Evolutionary conservation across 2,329 filamentous ascomycete species (phyloP).

Genomic region (Aspergillus hortae): DNA sequence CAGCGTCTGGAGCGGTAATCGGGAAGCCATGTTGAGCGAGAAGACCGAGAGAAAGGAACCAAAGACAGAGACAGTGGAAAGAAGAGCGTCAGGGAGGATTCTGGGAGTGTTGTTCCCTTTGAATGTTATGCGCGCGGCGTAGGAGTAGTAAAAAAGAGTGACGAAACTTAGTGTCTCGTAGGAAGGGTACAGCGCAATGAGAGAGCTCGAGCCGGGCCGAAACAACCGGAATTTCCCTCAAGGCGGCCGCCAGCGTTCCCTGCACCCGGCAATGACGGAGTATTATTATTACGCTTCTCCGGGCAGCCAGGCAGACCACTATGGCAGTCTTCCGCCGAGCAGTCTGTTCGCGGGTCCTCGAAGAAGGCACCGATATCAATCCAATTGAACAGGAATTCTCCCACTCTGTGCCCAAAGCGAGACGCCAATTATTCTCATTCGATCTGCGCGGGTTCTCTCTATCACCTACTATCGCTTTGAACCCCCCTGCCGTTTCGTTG

Average conservation of each 20-base stretch:
- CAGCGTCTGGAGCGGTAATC: constrained; percentile 34
- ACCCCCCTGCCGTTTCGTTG: background rate
- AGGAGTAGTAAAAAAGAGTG: constrained; percentile 6
- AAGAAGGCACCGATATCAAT: no score
- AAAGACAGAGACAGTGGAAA: background rate
- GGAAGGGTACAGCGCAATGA: background rate
- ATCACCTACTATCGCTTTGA: background rate
- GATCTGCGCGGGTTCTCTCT: background rate
- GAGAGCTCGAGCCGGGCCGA: constrained; percentile 22
- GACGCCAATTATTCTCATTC: no score
- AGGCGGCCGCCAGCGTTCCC: constrained; percentile 12
- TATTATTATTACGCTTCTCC: constrained; percentile 33
- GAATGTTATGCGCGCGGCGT: no score
- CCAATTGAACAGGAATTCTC: no score
- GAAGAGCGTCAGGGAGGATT: no score
- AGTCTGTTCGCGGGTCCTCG: background rate
- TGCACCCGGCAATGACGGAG: constrained; percentile 26
- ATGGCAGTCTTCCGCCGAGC: constrained; percentile 18
- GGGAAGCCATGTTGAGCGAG: constrained; percentile 34
- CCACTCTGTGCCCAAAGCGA: no score
- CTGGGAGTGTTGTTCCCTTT: no score
- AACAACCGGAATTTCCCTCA: constrained; percentile 27
- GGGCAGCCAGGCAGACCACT: constrained; percentile 15
- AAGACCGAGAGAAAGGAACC: background rate
- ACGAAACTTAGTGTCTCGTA: constrained; percentile 11